Evolutionary conservation across 2,329 filamentous ascomycete genomes (phyloP).

Genomic region (Cladophialophora bantiana): DNA sequence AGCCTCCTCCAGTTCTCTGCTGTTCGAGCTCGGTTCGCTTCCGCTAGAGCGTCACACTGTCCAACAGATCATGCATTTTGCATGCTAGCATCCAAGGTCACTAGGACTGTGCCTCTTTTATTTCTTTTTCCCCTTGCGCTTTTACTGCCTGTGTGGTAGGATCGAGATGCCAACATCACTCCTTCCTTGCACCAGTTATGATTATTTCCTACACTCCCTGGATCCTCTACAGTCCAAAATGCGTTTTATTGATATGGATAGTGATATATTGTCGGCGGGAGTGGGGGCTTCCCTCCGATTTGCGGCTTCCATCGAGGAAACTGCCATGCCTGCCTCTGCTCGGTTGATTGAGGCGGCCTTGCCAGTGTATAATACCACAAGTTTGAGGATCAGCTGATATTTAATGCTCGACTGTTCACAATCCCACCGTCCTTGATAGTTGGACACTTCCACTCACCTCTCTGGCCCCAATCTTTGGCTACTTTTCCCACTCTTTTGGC

Average conservation of each 20-base stretch:
- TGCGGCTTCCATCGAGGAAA: not conserved
- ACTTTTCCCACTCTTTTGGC: slow-evolving; percentile 7
- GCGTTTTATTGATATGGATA: not conserved
- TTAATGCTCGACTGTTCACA: not conserved
- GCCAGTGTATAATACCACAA: not conserved
- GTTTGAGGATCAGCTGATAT: not conserved
- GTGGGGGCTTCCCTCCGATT: not conserved
- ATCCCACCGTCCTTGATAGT: not conserved
- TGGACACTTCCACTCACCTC: not conserved
- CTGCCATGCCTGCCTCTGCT: not conserved
- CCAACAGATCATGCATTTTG: not conserved
- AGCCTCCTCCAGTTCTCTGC: not conserved
- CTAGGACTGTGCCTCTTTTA: not conserved
- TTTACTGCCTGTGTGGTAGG: not conserved
- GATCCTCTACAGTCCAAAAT: not conserved
- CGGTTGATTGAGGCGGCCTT: not conserved
- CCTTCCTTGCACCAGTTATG: not conserved
- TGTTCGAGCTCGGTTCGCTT: not conserved
- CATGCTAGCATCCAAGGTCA: not conserved
- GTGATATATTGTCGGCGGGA: not conserved
- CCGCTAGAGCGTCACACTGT: not conserved
- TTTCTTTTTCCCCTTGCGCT: not conserved
- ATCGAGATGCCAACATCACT: not conserved
- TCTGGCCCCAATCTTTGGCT: slow-evolving; percentile 7
- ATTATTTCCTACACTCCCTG: not conserved